These are phyloP conservation scores for Syzygium oleosum DNA, from an alignment of 345 rosid genomes.

Conservation along the genomic window DNA sequence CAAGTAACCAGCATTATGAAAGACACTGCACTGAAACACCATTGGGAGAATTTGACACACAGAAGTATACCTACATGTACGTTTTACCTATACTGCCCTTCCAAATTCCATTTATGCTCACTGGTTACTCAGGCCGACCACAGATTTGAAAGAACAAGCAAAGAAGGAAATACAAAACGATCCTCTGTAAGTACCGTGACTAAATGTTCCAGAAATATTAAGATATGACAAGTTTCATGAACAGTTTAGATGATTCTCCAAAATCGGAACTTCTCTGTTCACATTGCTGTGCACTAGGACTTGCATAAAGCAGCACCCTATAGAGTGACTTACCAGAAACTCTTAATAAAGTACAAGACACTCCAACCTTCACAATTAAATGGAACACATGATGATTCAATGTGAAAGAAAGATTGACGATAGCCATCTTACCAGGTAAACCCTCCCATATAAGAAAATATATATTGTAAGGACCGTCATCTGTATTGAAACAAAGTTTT, in stretches of 20 bases:
- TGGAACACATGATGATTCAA: background rate
- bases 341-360: background rate
- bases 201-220: background rate
- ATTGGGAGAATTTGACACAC: background rate
- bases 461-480: conserved; percentile 96
- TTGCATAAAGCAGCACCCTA: background rate
- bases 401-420: background rate
- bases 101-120: background rate
- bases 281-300: background rate
- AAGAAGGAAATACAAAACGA: background rate
- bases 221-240: background rate
- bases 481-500: conserved; percentile 41
- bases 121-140: background rate
- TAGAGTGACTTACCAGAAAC: background rate
- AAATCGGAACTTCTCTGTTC: background rate
- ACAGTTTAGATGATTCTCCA: background rate
- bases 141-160: background rate
- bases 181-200: background rate
- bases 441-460: conserved; percentile 85
- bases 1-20: background rate
- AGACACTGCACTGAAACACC: background rate
- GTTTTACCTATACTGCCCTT: background rate
- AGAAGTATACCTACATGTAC: background rate
- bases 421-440: conserved; percentile 62
- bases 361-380: background rate